These are phyloP conservation scores for Heliocybe sulcata DNA, from an alignment of 1,284 basidiomycete species.

Conservation along the genomic window DNA sequence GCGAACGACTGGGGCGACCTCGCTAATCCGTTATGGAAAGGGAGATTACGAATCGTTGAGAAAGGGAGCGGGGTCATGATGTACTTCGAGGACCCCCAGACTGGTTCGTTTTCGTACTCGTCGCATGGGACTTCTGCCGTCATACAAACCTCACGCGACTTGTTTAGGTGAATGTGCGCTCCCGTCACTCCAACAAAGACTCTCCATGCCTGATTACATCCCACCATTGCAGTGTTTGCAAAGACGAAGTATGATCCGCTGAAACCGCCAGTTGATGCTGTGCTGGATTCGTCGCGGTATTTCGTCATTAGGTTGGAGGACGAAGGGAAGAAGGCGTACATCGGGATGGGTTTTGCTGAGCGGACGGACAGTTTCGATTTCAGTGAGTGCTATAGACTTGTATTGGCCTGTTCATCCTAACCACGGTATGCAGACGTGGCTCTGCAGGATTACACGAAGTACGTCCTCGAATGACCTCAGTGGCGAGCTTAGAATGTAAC, in stretches of 20 bases:
- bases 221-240: slow-evolving; percentile 67
- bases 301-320: slow-evolving; percentile 93
- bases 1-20: slow-evolving; percentile 86
- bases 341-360: slow-evolving; percentile 92
- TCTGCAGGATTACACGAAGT: slow-evolving; percentile 94
- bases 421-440: slow-evolving; percentile 65
- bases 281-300: slow-evolving; percentile 93
- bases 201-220: background rate
- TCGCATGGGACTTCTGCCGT: slow-evolving; percentile 5
- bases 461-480: slow-evolving; percentile 12
- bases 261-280: slow-evolving; percentile 86
- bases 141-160: slow-evolving; percentile 8
- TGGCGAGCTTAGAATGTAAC: background rate
- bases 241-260: slow-evolving; percentile 81
- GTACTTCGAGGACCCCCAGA: slow-evolving; percentile 70
- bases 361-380: slow-evolving; percentile 92
- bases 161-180: slow-evolving; percentile 51
- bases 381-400: slow-evolving; percentile 41
- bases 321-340: slow-evolving; percentile 80
- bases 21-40: slow-evolving; percentile 81
- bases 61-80: slow-evolving; percentile 51
- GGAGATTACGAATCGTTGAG: slow-evolving; percentile 80
- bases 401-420: background rate
- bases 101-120: slow-evolving; percentile 39
- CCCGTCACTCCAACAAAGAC: background rate